A percentile compares a stretch with the other conserved stretches of the same genome.
These are phyloP conservation scores for Penicillium sp. DNA, from an alignment of 2,329 filamentous ascomycete species.

Conservation along the genomic window DNA sequence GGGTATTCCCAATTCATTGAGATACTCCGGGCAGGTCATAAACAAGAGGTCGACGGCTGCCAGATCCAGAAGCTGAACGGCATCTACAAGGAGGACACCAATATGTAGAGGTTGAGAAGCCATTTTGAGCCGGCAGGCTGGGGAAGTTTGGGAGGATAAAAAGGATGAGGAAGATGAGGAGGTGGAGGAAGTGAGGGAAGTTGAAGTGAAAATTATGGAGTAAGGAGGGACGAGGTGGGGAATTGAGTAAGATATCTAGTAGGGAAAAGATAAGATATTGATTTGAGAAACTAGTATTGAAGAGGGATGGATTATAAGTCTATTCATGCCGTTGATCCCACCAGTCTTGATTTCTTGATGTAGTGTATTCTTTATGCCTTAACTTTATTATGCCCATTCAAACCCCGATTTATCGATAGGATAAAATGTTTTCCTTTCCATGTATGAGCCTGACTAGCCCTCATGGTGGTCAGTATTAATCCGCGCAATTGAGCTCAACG, in stretches of 20 bases:
- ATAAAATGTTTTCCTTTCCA: background rate
- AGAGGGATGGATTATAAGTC: too few relatives aligned
- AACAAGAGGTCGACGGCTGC: slow-evolving; percentile 39
- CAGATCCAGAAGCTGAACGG: slow-evolving; percentile 42
- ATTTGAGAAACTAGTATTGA: too few relatives aligned
- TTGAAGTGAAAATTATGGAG: too few relatives aligned
- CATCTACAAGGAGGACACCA: slow-evolving; percentile 38
- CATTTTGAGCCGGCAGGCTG: slow-evolving; percentile 3
- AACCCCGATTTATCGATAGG: too few relatives aligned
- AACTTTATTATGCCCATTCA: too few relatives aligned
- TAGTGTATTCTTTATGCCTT: too few relatives aligned
- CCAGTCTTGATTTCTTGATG: too few relatives aligned
- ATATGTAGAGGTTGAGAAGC: slow-evolving; percentile 17
- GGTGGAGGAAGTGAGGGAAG: too few relatives aligned
- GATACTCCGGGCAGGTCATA: slow-evolving; percentile 33
- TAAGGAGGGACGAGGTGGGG: too few relatives aligned
- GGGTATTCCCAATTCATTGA: slow-evolving; percentile 33
- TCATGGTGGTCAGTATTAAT: background rate
- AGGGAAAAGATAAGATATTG: too few relatives aligned
- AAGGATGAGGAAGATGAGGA: background rate
- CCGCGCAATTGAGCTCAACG: background rate
- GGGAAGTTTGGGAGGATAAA: background rate
- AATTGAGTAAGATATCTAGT: too few relatives aligned
- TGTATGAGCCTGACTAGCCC: background rate
- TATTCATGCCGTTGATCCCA: too few relatives aligned